Evolutionary conservation across 441 rosid genomes (phyloP).

Genomic region (Brassica balearica): DNA sequence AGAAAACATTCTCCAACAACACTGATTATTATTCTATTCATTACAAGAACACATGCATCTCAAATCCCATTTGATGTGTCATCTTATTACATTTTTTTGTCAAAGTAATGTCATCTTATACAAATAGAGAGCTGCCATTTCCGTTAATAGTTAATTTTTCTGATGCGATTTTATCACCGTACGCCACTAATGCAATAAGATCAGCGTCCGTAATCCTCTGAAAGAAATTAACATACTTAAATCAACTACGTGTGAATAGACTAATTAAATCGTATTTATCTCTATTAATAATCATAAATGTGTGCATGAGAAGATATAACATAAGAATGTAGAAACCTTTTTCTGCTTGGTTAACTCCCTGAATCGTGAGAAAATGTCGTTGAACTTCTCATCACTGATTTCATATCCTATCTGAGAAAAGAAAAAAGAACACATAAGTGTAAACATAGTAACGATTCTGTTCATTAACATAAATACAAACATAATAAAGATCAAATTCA

Average conservation of each 20-base stretch:
- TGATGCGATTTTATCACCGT: neutral
- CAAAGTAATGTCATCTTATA: too few species aligned
- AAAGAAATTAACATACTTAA: neutral
- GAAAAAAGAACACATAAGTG: neutral
- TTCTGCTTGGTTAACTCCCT: slow-evolving; percentile 13
- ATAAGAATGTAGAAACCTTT: neutral
- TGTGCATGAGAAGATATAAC: neutral
- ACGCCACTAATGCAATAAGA: neutral
- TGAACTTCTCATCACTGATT: neutral
- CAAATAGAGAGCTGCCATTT: neutral
- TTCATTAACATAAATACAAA: neutral
- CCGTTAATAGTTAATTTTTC: neutral
- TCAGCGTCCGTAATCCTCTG: slow-evolving; percentile 8
- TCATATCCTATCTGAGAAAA: slow-evolving; percentile 2
- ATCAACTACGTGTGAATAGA: neutral
- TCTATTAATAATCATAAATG: neutral
- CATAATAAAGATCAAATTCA: too few species aligned
- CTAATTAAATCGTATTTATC: too few species aligned
- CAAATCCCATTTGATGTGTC: too few species aligned
- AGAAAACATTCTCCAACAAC: too few species aligned
- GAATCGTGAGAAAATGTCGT: slow-evolving; percentile 5
- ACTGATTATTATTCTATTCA: too few species aligned
- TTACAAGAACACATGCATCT: too few species aligned
- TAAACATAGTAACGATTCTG: neutral
- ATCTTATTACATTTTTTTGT: too few species aligned